Conservation (phyloP, 768 basidiomycete genomes). For the Boletus vermiculosoides region DNA sequence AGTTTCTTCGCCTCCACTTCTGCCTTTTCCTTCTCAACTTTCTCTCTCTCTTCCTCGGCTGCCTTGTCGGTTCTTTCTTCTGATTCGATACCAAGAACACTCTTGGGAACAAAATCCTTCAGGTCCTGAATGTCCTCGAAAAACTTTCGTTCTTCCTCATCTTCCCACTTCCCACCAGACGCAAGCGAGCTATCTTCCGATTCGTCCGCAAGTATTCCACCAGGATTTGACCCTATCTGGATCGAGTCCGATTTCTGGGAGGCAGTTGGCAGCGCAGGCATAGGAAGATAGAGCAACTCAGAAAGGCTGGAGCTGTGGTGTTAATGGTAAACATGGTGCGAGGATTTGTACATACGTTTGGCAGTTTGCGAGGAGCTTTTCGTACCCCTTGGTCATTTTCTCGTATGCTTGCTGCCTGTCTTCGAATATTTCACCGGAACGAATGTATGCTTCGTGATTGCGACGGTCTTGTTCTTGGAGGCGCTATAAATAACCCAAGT, state of each 20-base stretch:
- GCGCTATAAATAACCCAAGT: conserved; percentile 48
- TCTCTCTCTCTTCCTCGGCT: conserved; percentile 45
- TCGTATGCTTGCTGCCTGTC: conserved; percentile 99
- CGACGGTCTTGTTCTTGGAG: conserved; percentile 95
- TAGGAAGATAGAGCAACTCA: conserved; percentile 79
- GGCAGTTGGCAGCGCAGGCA: conserved; percentile 80
- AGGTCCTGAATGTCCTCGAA: conserved; percentile 92
- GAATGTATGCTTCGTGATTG: conserved; percentile 99
- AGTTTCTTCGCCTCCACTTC: conserved; percentile 70
- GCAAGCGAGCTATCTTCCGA: conserved; percentile 50
- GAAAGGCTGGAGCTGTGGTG: conserved; percentile 59
- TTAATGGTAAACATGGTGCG: conserved; percentile 6
- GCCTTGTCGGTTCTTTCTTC: conserved; percentile 41
- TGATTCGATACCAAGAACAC: conserved; percentile 70
- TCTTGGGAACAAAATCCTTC: conserved; percentile 87
- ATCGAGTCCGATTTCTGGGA: conserved; percentile 83
- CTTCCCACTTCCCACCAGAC: conserved; percentile 91
- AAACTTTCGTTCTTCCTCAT: conserved; percentile 93
- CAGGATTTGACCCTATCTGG: conserved; percentile 56
- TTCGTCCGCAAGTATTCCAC: conserved; percentile 48
- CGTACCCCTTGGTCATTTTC: conserved; percentile 96
- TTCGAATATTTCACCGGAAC: conserved; percentile 98
- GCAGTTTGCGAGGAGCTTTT: conserved; percentile 85
- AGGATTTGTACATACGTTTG: conserved; percentile 62
- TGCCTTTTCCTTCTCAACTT: conserved; percentile 52